Conservation (phyloP, 176 grass and related monocot genomes). For the Chloris gayana region DNA sequence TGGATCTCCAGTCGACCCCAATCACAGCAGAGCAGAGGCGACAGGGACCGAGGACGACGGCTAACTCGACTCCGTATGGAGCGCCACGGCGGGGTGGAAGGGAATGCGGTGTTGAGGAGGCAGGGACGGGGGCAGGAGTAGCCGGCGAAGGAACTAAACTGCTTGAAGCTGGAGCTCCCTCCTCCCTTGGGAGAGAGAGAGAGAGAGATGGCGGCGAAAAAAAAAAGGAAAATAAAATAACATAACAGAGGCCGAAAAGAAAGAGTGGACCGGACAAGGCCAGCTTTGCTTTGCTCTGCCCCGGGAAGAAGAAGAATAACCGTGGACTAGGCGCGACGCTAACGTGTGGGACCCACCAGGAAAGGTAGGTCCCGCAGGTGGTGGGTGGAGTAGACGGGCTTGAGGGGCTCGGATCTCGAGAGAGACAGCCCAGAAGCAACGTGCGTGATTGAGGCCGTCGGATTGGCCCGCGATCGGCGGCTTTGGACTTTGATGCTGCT, state of each 20-base stretch:
- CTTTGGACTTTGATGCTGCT: no score
- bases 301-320: not conserved
- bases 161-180: no score
- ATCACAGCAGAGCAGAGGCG: not conserved
- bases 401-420: slow-evolving; percentile 24
- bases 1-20: not conserved
- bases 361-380: not conserved
- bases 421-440: not conserved
- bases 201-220: not conserved
- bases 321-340: not conserved
- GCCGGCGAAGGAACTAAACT: not conserved
- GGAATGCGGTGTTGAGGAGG: not conserved
- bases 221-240: not conserved
- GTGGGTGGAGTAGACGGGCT: not conserved
- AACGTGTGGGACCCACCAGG: not conserved
- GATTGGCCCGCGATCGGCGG: not conserved
- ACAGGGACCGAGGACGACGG: not conserved
- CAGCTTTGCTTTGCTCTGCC: not conserved
- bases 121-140: not conserved
- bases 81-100: not conserved
- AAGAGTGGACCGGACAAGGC: not conserved
- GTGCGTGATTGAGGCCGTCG: not conserved
- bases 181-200: not conserved
- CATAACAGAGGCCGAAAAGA: not conserved
- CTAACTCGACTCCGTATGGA: not conserved